Evolutionary conservation across 371 early-diverging fungal species (phyloP), one percentile per base, ranked within the genome.

Genomic region (Sporodiniella umbellata): DNA sequence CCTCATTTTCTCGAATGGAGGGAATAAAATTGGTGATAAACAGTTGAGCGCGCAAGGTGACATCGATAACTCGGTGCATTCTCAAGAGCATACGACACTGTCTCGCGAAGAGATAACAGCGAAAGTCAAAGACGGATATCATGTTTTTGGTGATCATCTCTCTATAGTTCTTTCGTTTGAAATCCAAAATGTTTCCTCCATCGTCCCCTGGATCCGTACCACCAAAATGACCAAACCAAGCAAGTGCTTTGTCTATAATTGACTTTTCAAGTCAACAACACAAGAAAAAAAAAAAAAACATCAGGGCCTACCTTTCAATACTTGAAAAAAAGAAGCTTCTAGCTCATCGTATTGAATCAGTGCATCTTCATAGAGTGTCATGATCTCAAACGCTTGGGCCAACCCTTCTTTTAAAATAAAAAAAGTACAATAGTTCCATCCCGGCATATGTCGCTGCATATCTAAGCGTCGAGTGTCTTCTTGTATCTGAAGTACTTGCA

Each of bases 351-450:
- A 96, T 56, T 93, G 92, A 19, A 88, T 71, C 42, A 96, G 64
- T 2, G 96, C 94, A 45, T 94, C 95, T 45, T 92, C 94, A 44
- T 80, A 78, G 39, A 94, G 60, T 22, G 84, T 88, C 85, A 95
- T 83, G 45, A 87, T 80, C 58, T 92, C 93, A 72, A 84, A 94
- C 4, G 93, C 83, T 38, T 81, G 81, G n/a, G 93, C 91, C 17
- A 95, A 66, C 0, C 87, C 88, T 68, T 97, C 96, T 60, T 96
- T 98, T 47, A 93, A 59, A 28, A 96, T 85, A 57, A 98, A 98
- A 66, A 93, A 96, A 12, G 86, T 88, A 69, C 95, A 95, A 63
- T 94, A 98, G 65, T 98, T 98, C 97, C 97, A 98, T 1, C 98
- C 98, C 6, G 97, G 96, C 79, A 94, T 81, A 53, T 91, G 79